Base-by-base conservation (phyloP, 2,329 filamentous ascomycete species). In the Pseudogymnoascus sp. region DNA sequence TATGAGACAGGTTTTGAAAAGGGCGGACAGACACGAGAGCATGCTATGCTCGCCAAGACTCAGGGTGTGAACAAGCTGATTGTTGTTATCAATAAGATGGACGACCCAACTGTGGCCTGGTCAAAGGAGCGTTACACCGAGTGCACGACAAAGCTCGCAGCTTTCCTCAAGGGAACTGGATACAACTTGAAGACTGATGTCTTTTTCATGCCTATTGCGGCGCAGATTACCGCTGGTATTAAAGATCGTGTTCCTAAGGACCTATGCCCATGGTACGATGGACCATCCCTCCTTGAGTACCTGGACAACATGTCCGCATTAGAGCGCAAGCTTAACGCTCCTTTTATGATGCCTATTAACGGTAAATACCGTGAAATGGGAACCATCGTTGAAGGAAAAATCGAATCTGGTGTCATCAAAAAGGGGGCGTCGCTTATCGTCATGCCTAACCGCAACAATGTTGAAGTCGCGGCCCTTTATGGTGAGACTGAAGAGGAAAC, bases 31-130 rank as follows among this genome's bases (percentile, higher is more conserved):
- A 99, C 94, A 61, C 86, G 94, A 74, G 94, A 99, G 83, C 93
- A 97, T 77, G 94, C 95, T 63, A 91, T 99, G 81, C 83, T 99
- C 73, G 95, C 95, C 69, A 96, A 97, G 79, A 99, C 95, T 0
- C 93, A 96, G 74, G 94, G 94, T 77, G 94, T 99, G 64, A 96
- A 96, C 82, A 97, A 97, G 79, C 83, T 99, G 62, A 82, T 97
- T 52, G 88, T 99, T 31, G 94, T 84, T 61, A 92, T 97, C 74
- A 99, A 99, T 85, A 99, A 99, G 83, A 99, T 99, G 95, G 94
- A 99, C 73, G 94, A 99, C 74, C 81, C 88, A 10, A 99, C 94
- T 2, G 95, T 99, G 60, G 85, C 96, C 72, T 99, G 95, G 95
- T 94, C 90, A 62, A 86, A 97, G 70, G 90, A 90, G 41, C 88